Evolutionary conservation across 179 eudicot species (phyloP).

Genomic region (Beta lomatogona): DNA sequence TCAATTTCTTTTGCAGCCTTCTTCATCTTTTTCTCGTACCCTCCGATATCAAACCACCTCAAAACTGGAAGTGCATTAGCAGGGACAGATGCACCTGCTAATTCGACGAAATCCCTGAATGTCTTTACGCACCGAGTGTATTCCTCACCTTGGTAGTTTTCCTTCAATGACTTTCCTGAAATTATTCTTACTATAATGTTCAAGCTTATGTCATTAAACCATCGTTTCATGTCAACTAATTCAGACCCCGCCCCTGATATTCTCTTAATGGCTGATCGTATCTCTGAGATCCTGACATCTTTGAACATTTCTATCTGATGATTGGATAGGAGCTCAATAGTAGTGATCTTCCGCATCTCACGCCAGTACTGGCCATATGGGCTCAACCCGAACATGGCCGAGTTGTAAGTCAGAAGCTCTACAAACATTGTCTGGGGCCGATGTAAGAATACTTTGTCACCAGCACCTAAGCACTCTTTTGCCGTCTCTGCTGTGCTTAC

Average conservation of each 20-base stretch:
- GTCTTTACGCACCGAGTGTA: neutral
- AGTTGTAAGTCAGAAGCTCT: neutral
- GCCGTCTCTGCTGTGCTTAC: slow-evolving; percentile 27
- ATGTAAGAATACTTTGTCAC: slow-evolving; percentile 8
- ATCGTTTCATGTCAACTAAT: slow-evolving; percentile 20
- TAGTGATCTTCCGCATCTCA: slow-evolving; percentile 5
- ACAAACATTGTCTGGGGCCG: slow-evolving; percentile 8
- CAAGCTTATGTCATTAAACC: slow-evolving; percentile 23
- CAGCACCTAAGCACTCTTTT: neutral
- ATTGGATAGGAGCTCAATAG: neutral
- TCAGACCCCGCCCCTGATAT: neutral
- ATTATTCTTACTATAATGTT: slow-evolving; percentile 21
- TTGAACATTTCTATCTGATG: neutral
- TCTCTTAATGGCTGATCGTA: slow-evolving; percentile 1
- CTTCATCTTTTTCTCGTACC: slow-evolving; percentile 29
- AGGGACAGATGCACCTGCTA: slow-evolving; percentile 18
- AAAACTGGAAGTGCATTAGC: slow-evolving; percentile 28
- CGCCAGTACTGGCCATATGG: slow-evolving; percentile 21
- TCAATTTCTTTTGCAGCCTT: slow-evolving; percentile 19
- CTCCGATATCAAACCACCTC: slow-evolving; percentile 37
- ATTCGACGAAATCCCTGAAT: slow-evolving; percentile 21
- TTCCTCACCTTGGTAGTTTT: neutral
- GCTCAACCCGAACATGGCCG: slow-evolving; percentile 1
- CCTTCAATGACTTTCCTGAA: slow-evolving; percentile 18
- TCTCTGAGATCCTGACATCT: slow-evolving; percentile 9